Conservation (phyloP, 768 basidiomycete genomes). For the Strobilomyces confusus region DNA sequence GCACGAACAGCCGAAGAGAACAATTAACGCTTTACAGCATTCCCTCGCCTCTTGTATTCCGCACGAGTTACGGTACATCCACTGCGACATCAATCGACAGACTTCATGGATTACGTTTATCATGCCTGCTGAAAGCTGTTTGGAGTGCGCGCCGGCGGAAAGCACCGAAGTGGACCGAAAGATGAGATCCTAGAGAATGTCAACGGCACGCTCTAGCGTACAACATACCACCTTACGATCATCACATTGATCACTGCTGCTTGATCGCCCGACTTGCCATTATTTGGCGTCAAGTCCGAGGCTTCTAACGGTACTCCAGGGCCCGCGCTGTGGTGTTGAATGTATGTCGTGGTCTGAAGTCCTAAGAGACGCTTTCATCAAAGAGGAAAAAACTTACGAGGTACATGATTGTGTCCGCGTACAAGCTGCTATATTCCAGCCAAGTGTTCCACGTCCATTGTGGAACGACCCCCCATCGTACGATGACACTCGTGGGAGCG, state of each 20-base stretch:
- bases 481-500: conserved; percentile 44
- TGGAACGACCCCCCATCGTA: conserved; percentile 54
- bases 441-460: conserved; percentile 67
- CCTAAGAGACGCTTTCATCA: neutral
- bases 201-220: neutral
- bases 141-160: conserved; percentile 9
- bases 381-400: conserved; percentile 38
- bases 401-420: conserved; percentile 45
- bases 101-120: conserved; percentile 16
- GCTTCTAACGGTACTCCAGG: neutral
- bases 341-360: conserved; percentile 50
- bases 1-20: conserved; percentile 24
- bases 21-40: conserved; percentile 27
- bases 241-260: conserved; percentile 23
- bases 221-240: conserved; percentile 17
- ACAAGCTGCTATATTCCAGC: conserved; percentile 48
- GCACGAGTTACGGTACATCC: conserved; percentile 19
- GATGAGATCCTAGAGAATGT: conserved; percentile 16
- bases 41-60: conserved; percentile 28
- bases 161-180: conserved; percentile 23
- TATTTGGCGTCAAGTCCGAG: neutral
- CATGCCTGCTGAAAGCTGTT: conserved; percentile 16
- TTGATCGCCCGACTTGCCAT: neutral
- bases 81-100: conserved; percentile 21
- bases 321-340: conserved; percentile 36